phyloP scores from a whole-genome alignment of 148 eudicot species.

The Persicaria maculosa region DNA sequence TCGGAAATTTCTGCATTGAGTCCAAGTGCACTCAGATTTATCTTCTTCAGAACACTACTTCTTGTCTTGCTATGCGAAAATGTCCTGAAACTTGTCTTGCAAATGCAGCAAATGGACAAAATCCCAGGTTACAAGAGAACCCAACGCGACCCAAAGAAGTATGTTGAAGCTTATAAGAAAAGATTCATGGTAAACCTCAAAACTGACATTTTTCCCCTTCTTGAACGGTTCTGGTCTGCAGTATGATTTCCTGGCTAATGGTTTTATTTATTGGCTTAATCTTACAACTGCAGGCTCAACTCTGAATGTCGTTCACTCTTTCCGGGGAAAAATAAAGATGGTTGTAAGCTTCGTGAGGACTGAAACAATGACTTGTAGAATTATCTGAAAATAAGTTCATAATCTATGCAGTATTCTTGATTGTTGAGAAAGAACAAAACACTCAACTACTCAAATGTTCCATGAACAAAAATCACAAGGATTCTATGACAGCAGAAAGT shows the following conservation, averaged over 20 bases:
- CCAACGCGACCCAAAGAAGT: constrained; percentile 46
- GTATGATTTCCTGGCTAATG: background rate
- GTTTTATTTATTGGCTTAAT: background rate
- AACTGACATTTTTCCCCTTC: background rate
- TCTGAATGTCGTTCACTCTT: background rate
- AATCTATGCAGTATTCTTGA: background rate
- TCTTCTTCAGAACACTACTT: no score
- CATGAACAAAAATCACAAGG: no score
- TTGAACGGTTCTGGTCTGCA: background rate
- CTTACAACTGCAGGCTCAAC: background rate
- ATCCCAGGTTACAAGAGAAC: constrained; percentile 49
- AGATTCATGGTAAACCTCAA: constrained; percentile 38
- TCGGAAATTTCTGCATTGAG: no score
- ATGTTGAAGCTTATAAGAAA: constrained; percentile 48
- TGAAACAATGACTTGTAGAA: background rate
- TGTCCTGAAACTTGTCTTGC: background rate
- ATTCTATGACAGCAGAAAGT: no score
- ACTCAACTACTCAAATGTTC: no score
- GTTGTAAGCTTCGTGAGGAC: background rate
- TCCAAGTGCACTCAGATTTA: no score
- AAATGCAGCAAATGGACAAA: constrained; percentile 53
- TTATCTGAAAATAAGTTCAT: background rate
- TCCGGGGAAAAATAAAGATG: background rate
- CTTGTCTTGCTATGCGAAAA: background rate
- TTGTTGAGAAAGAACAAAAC: no score